Base-by-base conservation (phyloP, 805 yeast genomes). In the Ogataea degrootiae region DNA sequence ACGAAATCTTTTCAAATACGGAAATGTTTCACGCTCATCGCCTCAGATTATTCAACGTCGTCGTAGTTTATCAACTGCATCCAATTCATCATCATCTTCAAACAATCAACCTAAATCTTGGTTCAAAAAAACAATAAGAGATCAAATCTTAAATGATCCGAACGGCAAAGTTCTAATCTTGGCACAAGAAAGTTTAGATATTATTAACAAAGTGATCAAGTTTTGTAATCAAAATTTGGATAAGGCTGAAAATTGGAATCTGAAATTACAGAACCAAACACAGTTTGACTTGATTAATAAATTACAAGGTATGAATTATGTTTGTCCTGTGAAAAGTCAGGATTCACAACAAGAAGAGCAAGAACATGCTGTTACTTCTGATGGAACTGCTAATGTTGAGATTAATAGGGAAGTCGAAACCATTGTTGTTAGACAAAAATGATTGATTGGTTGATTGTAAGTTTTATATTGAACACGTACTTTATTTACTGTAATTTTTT, bases 111-210 rank as follows among this genome's bases (percentile, higher is more conserved):
- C 55, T 26, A 14, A 39, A 44, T 22, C 45, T 8, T 61, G 68
- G 68, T 58, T 63, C 49, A 57, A 54, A 39, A 50, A 57, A 22
- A 57, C 66, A 11, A 57, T 63, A 19, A 49, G 58, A 35, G 50
- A 56, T 37, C 69, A 65, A 42, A 53, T 67, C 6, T 41, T 58
- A 47, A 52, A 69, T 34, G 71, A 73, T 52, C 69, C 79, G 9
- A 86, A 88, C 61, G 88, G 87, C 21, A 81, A 84, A 52, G 87
- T 89, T 1, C 68, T 94, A 23, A 76, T 86, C 5, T 72, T 92
- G 50, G 97, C 98, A 0, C 85, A 85, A 54, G 99, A 94, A 65
- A 84, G 96, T 0, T 69, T 92, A 42, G 94, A 86, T 39, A 87
- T 91, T 89, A 84, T 92, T 35, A 76, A 83, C 37, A 85, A 86